phyloP scores from a whole-genome alignment of 2,329 filamentous ascomycete species.

The Amylocarpus encephaloides region DNA sequence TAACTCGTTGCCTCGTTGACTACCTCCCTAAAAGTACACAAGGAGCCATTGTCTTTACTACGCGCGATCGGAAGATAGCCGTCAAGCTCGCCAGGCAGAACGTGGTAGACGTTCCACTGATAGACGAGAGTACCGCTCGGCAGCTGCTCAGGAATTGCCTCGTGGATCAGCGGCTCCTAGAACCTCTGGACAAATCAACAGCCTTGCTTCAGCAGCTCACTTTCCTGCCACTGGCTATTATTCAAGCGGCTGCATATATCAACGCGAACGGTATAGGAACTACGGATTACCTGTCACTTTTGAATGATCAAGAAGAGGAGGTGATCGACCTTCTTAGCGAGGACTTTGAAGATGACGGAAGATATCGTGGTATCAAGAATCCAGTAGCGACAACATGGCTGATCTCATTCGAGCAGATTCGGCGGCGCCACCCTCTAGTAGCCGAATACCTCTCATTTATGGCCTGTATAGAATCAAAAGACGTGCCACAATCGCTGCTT shows the following conservation, averaged over 20 bases:
- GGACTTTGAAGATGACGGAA: constrained; percentile 1
- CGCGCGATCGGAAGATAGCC: constrained; percentile 28
- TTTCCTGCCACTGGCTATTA: neutral
- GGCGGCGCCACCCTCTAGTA: constrained; percentile 3
- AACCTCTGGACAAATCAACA: neutral
- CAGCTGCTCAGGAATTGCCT: neutral
- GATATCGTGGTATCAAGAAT: constrained; percentile 4
- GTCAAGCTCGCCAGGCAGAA: neutral
- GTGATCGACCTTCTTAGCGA: neutral
- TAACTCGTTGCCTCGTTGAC: constrained; percentile 19
- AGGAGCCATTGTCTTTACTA: constrained; percentile 35
- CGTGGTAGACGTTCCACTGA: neutral
- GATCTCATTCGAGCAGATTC: constrained; percentile 32
- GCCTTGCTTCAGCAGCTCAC: neutral
- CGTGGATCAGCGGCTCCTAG: neutral
- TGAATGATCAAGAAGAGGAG: neutral
- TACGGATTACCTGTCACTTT: neutral
- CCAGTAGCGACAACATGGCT: constrained; percentile 33
- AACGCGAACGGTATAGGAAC: neutral
- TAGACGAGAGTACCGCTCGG: neutral
- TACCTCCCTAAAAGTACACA: constrained; percentile 33
- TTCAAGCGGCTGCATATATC: constrained; percentile 20
- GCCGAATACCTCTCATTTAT: constrained; percentile 12
- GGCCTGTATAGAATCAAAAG: constrained; percentile 9
- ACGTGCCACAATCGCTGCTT: neutral